Conservation (phyloP, 2,329 filamentous ascomycete genomes). For the Ascochyta pisi region DNA sequence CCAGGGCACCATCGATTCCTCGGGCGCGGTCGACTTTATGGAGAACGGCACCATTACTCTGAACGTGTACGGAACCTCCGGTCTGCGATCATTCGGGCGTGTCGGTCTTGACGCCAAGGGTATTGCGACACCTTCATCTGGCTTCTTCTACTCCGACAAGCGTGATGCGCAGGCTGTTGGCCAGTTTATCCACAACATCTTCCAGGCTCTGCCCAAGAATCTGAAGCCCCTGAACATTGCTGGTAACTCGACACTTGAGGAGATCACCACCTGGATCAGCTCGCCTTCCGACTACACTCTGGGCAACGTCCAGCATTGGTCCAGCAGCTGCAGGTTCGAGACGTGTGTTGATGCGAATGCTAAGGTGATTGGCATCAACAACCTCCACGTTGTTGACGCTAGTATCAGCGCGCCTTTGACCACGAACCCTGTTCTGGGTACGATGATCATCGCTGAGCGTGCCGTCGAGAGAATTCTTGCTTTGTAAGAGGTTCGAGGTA, state of each 20-base stretch:
- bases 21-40: slow-evolving; percentile 53
- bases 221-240: slow-evolving; percentile 60
- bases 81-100: slow-evolving; percentile 57
- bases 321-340: slow-evolving; percentile 59
- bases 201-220: slow-evolving; percentile 53
- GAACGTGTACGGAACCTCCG: slow-evolving; percentile 65
- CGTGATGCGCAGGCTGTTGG: slow-evolving; percentile 59
- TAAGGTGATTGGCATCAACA: slow-evolving; percentile 57
- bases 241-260: slow-evolving; percentile 53
- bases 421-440: slow-evolving; percentile 62
- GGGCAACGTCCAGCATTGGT: slow-evolving; percentile 63
- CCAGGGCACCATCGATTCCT: slow-evolving; percentile 61
- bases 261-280: slow-evolving; percentile 60
- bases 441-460: slow-evolving; percentile 62
- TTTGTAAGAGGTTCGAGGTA: slow-evolving; percentile 10
- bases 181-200: slow-evolving; percentile 59
- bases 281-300: slow-evolving; percentile 57
- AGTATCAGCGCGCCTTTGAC: slow-evolving; percentile 60
- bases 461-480: slow-evolving; percentile 58
- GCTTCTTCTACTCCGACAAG: slow-evolving; percentile 56
- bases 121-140: slow-evolving; percentile 51
- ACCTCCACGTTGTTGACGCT: slow-evolving; percentile 61
- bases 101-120: slow-evolving; percentile 56
- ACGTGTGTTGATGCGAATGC: slow-evolving; percentile 58
- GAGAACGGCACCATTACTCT: slow-evolving; percentile 59